phyloP scores from a whole-genome alignment of 1,139 yeast genomes.

The Nakaseomyces kungkrabaensis region DNA sequence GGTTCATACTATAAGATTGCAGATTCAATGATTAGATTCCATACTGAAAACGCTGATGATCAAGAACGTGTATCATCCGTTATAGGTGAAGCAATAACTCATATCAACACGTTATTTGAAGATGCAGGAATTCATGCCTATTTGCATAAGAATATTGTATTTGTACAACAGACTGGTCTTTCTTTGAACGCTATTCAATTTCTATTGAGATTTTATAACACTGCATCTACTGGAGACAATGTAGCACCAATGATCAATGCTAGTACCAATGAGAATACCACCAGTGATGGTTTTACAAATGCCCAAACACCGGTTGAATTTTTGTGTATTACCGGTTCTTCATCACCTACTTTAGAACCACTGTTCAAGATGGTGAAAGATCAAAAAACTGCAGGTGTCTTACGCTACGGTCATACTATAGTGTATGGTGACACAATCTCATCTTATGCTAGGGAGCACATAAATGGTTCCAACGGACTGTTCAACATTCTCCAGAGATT shows the following conservation, averaged over 20 bases:
- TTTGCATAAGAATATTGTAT: constrained; percentile 54
- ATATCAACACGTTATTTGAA: constrained; percentile 63
- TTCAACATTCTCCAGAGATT: constrained; percentile 37
- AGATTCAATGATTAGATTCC: constrained; percentile 63
- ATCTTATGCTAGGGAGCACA: constrained; percentile 55
- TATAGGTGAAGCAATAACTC: constrained; percentile 75
- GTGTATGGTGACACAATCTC: constrained; percentile 44
- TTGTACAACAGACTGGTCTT: constrained; percentile 47
- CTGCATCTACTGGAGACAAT: constrained; percentile 1
- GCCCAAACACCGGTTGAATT: constrained; percentile 16
- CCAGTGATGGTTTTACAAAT: constrained; percentile 5
- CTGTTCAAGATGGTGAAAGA: constrained; percentile 50
- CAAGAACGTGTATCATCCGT: constrained; percentile 51
- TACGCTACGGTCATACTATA: constrained; percentile 44
- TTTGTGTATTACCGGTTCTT: constrained; percentile 51
- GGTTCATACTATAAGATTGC: constrained; percentile 61
- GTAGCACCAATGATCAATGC: neutral
- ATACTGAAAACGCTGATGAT: constrained; percentile 59
- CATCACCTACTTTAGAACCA: constrained; percentile 58
- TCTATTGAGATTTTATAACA: constrained; percentile 23
- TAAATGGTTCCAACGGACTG: constrained; percentile 68
- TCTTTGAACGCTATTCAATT: constrained; percentile 44
- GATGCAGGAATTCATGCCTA: constrained; percentile 64
- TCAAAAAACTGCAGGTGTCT: constrained; percentile 30
- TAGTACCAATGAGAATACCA: neutral